These are phyloP conservation scores for Magnaporthiopsis rhizophila DNA, from an alignment of 2,329 filamentous ascomycete species.

Conservation along the genomic window DNA sequence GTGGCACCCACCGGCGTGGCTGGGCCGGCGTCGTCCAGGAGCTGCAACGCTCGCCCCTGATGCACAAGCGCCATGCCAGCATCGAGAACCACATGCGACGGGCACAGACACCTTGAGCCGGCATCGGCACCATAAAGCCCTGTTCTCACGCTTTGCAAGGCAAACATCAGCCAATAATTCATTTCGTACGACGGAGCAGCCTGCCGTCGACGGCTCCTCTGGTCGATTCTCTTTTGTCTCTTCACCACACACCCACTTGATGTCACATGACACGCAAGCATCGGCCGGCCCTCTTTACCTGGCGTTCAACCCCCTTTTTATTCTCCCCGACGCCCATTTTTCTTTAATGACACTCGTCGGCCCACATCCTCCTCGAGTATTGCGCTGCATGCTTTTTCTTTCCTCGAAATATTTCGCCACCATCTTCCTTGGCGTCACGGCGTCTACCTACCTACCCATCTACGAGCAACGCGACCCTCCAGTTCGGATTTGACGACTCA, in stretches of 20 bases:
- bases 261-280: background rate
- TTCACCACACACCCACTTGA: background rate
- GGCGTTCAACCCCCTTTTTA: background rate
- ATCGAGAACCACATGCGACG: slow-evolving; percentile 47
- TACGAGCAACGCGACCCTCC: background rate
- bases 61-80: slow-evolving; percentile 55
- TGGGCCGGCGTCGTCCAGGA: slow-evolving; percentile 59
- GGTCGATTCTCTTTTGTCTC: background rate
- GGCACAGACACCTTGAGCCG: slow-evolving; percentile 1
- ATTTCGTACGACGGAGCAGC: background rate
- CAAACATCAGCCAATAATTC: background rate
- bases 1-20: slow-evolving; percentile 40
- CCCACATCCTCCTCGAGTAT: background rate
- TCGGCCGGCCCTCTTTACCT: background rate
- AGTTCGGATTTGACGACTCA: background rate
- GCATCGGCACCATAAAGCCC: background rate
- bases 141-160: background rate
- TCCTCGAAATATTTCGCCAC: background rate
- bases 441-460: background rate
- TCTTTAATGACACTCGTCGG: background rate
- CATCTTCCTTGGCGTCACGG: background rate
- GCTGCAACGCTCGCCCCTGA: slow-evolving; percentile 50
- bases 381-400: background rate
- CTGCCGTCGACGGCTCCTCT: background rate
- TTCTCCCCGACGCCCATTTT: background rate